phyloP scores from a whole-genome alignment of 2,329 filamentous ascomycete species.

The Xenosphaeropsis pyriputrescens region DNA sequence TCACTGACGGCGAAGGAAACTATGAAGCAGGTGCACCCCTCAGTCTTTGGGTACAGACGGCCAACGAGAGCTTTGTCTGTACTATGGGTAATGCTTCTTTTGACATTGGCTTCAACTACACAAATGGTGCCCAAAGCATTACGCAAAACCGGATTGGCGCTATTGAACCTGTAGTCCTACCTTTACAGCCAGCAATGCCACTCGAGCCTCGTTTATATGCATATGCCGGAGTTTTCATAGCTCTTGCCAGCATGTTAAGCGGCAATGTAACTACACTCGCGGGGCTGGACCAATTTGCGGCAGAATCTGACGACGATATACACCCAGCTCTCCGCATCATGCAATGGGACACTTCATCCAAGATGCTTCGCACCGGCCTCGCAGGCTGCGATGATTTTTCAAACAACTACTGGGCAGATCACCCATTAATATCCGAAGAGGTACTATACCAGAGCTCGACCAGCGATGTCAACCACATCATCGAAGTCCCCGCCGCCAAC shows the following conservation, averaged over 20 bases:
- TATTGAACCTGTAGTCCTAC: too few relatives aligned
- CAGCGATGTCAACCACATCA: neutral
- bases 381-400: too few relatives aligned
- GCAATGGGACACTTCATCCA: neutral
- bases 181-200: neutral
- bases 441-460: neutral
- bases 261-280: conserved; percentile 1
- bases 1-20: neutral
- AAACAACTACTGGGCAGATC: neutral
- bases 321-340: too few relatives aligned
- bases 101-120: conserved; percentile 5
- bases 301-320: neutral
- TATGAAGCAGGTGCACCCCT: neutral
- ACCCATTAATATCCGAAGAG: neutral
- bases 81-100: conserved; percentile 6
- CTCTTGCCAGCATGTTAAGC: conserved; percentile 1
- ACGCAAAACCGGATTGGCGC: neutral
- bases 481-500: conserved; percentile 1
- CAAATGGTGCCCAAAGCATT: neutral
- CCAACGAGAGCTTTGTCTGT: conserved; percentile 4
- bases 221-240: neutral
- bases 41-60: conserved; percentile 5
- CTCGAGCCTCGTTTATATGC: neutral
- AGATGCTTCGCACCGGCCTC: too few relatives aligned
- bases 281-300: neutral